Percentiles rank a stretch among this genome's conserved stretches.
phyloP scores from a whole-genome alignment of 371 early-diverging fungal species.

The Fennellomyces sp. region DNA sequence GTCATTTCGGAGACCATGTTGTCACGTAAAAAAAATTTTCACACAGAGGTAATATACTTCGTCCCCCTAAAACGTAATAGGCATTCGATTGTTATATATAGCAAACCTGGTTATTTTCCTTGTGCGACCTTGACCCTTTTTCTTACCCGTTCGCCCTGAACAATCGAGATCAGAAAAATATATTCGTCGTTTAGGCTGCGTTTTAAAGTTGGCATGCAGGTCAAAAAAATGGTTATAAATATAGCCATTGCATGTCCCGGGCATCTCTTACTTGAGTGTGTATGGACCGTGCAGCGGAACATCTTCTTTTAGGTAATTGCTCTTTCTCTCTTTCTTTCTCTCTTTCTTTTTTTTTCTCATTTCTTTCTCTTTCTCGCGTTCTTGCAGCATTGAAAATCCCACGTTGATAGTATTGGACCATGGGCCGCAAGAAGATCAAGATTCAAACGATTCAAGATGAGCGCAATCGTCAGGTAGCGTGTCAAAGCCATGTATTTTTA shows the following conservation, averaged over 20 bases:
- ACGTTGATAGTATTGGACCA: slow-evolving; percentile 22
- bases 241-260: too few species aligned
- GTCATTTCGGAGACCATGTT: too few species aligned
- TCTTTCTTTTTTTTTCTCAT: background rate
- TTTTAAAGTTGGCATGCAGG: background rate
- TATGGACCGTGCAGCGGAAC: too few species aligned
- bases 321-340: background rate
- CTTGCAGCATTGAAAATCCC: background rate
- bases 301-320: background rate
- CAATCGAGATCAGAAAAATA: too few species aligned
- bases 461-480: slow-evolving; percentile 86
- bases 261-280: background rate
- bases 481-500: too few species aligned
- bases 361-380: background rate
- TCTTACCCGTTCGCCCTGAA: background rate
- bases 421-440: slow-evolving; percentile 98
- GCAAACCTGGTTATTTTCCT: background rate
- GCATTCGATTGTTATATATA: background rate
- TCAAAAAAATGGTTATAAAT: background rate
- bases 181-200: slow-evolving; percentile 1
- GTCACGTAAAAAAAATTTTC: too few species aligned
- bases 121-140: background rate
- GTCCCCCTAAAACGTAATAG: background rate
- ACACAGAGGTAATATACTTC: background rate
- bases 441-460: slow-evolving; percentile 94